Evolutionary conservation across 2,329 filamentous ascomycete genomes (phyloP).

Genomic region (Huntiella decipiens): DNA sequence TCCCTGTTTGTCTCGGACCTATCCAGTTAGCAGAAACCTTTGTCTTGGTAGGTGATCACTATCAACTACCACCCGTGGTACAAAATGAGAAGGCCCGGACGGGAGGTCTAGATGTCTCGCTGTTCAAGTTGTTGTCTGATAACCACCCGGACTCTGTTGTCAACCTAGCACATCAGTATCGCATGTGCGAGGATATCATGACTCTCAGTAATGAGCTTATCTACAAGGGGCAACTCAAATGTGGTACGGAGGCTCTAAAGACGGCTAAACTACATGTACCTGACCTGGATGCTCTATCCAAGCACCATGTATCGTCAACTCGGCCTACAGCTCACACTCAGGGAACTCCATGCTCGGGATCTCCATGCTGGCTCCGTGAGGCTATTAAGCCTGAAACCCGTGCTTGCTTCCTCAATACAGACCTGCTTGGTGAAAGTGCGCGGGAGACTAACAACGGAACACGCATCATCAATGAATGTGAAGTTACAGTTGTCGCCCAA

Average conservation of each 20-base stretch:
- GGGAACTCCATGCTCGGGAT: conserved; percentile 16
- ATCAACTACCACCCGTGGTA: conserved; percentile 84
- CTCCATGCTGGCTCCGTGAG: conserved; percentile 56
- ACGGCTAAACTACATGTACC: conserved; percentile 49
- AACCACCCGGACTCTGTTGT: conserved; percentile 73
- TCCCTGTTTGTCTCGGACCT: conserved; percentile 84
- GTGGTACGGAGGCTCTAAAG: conserved; percentile 62
- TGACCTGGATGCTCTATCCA: conserved; percentile 38
- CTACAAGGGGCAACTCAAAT: conserved; percentile 78
- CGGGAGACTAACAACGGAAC: conserved; percentile 62
- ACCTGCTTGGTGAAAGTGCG: conserved; percentile 43
- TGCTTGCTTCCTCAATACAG: conserved; percentile 80
- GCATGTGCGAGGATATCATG: conserved; percentile 98
- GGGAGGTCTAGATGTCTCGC: conserved; percentile 74
- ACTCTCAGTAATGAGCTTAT: conserved; percentile 80
- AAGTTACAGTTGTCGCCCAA: conserved; percentile 59
- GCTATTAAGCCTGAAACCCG: conserved; percentile 51
- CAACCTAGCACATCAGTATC: conserved; percentile 86
- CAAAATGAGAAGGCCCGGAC: conserved; percentile 74
- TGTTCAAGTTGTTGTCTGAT: conserved; percentile 89
- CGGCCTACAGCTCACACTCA: conserved; percentile 13
- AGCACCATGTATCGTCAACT: conserved; percentile 37
- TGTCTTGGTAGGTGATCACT: conserved; percentile 89
- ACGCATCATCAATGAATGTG: conserved; percentile 73
- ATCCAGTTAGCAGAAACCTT: conserved; percentile 87